Conservation (phyloP, 768 basidiomycete species). For the Mycena olivaceomarginata region DNA sequence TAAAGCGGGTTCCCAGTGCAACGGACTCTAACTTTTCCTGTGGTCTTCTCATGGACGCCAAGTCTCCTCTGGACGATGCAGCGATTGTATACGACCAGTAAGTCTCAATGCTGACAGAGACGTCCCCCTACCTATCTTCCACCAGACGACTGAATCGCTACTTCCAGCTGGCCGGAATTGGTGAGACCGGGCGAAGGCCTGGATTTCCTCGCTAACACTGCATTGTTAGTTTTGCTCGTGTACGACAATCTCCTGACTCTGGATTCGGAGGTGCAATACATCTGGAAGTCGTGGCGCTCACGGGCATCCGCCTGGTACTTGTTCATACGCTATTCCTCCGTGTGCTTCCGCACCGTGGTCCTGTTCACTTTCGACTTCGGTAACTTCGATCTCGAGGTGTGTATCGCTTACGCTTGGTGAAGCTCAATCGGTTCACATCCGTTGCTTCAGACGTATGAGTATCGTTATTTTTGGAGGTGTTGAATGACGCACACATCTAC, state of each 20-base stretch:
- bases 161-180: background rate
- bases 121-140: background rate
- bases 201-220: too few species aligned
- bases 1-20: too few species aligned
- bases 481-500: background rate
- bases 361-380: background rate
- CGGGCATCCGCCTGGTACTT: constrained; percentile 1
- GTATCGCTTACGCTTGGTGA: background rate
- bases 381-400: background rate
- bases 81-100: background rate
- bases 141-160: background rate
- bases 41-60: background rate
- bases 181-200: background rate
- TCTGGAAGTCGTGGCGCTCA: background rate
- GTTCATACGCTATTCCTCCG: background rate
- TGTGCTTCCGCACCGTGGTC: background rate
- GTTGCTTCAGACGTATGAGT: background rate
- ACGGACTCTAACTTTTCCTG: too few species aligned
- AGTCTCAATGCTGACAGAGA: background rate
- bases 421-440: background rate
- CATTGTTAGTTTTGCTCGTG: background rate
- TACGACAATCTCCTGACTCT: background rate
- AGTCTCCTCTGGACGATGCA: background rate
- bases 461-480: background rate
- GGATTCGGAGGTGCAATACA: background rate